Base-by-base conservation (phyloP, 1,139 yeast genomes). In the Pichia sp. region DNA sequence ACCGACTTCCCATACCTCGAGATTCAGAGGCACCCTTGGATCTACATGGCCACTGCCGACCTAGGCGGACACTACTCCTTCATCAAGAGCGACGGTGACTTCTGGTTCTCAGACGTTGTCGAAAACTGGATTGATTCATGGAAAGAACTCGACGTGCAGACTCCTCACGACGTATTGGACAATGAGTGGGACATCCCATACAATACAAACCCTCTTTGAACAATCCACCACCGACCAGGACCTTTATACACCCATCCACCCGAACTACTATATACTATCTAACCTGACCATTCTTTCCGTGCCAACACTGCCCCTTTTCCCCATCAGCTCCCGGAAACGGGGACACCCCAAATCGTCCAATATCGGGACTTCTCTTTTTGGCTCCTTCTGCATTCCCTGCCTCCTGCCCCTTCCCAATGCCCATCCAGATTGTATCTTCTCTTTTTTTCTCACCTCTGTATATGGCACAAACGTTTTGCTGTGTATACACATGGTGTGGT, bases 71-170 rank as follows among this genome's bases (percentile, higher is more conserved):
- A 84, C 65, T 73, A 78, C 60, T 85, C 87, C 0, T 85, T 74
- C 62, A 75, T 82, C 34, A 76, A 83, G 59, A 66, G 70, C 2
- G 70, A 77, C 34, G 83, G 86, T 25, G 76, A 80, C 52, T 81
- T 89, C 58, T 90, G 97, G 96, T 81, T 83, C 61, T 78, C 84
- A 7, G 73, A 75, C 48, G 83, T 83, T 40, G 77, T 85, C 42
- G 80, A 82, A 45, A 76, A 83, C 48, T 87, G 77, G 67, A 77
- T 88, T 57, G 70, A 70, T 55, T 73, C 77, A 30, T 79, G 85
- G 62, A 76, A 80, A 45, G 68, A 71, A 6, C 44, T 60, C 4
- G 60, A 59, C 26, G 52, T 48, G 7, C 43, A 37, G n/a, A 51
- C 47, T 21, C 52, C 54, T 2, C 31, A 47, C 18, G 56, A 53